Conservation (phyloP, 108 stramenopile species). For the Stephanodiscus minutulus region DNA sequence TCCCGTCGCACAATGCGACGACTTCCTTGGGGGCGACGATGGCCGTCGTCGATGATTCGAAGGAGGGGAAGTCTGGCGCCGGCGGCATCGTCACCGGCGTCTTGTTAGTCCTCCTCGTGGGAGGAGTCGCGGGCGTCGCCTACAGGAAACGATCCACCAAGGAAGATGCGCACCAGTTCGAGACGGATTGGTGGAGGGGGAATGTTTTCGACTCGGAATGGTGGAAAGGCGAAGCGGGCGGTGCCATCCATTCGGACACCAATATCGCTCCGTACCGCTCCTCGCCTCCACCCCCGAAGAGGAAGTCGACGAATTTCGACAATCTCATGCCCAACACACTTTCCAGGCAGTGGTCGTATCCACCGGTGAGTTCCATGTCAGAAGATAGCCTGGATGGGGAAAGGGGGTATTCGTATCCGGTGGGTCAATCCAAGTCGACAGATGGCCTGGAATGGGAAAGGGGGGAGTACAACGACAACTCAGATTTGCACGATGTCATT, state of each 20-base stretch:
- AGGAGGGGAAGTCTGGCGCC: neutral
- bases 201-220: constrained; percentile 11
- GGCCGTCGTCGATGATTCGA: constrained; percentile 3
- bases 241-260: constrained; percentile 3
- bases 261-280: constrained; percentile 28
- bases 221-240: constrained; percentile 23
- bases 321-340: too few relatives aligned
- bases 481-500: constrained; percentile 35
- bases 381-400: neutral
- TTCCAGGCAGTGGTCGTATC: constrained; percentile 34
- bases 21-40: neutral
- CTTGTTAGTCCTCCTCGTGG: constrained; percentile 3
- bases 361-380: constrained; percentile 23
- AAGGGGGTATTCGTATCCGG: constrained; percentile 17
- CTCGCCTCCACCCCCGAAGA: too few relatives aligned
- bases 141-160: constrained; percentile 22
- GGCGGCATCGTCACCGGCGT: constrained; percentile 21
- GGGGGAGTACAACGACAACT: neutral
- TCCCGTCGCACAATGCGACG: neutral
- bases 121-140: constrained; percentile 18
- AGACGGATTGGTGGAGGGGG: constrained; percentile 24
- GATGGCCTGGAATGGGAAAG: too few relatives aligned
- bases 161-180: constrained; percentile 12
- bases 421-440: too few relatives aligned
- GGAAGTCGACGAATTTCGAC: too few relatives aligned